Evolutionary conservation across 1,284 basidiomycete genomes (phyloP).

Genomic region (Moesziomyces antarcticus): DNA sequence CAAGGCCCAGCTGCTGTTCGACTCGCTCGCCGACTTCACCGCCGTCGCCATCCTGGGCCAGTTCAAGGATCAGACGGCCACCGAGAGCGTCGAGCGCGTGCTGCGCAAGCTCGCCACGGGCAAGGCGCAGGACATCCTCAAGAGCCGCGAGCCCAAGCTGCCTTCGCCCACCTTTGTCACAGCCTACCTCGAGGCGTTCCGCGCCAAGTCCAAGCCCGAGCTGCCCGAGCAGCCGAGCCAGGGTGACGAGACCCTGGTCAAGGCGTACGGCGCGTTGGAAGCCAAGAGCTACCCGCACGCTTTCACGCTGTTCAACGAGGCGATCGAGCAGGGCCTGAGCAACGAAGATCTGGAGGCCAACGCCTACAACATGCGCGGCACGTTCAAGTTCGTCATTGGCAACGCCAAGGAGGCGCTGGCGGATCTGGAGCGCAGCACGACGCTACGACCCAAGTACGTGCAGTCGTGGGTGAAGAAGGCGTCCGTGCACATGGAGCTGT

Average conservation of each 20-base stretch:
- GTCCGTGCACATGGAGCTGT: slow-evolving; percentile 94
- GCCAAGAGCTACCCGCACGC: slow-evolving; percentile 90
- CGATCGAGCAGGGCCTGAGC: slow-evolving; percentile 87
- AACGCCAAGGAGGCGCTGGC: slow-evolving; percentile 85
- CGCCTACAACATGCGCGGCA: slow-evolving; percentile 91
- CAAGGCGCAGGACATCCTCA: slow-evolving; percentile 79
- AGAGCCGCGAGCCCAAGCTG: slow-evolving; percentile 82
- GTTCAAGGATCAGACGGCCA: slow-evolving; percentile 84
- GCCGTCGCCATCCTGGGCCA: slow-evolving; percentile 93
- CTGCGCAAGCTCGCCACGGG: slow-evolving; percentile 83
- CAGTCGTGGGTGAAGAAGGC: slow-evolving; percentile 98
- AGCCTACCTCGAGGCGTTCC: slow-evolving; percentile 97
- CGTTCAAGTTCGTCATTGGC: slow-evolving; percentile 83
- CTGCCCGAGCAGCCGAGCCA: slow-evolving; percentile 80
- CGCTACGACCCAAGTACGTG: slow-evolving; percentile 79
- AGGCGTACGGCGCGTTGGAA: slow-evolving; percentile 84
- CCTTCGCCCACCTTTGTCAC: slow-evolving; percentile 93
- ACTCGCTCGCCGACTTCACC: slow-evolving; percentile 79
- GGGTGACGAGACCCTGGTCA: slow-evolving; percentile 85
- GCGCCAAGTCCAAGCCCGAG: slow-evolving; percentile 77
- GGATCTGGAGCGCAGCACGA: slow-evolving; percentile 83
- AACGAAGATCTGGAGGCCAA: slow-evolving; percentile 79
- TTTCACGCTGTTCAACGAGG: slow-evolving; percentile 82
- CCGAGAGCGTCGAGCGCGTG: slow-evolving; percentile 88
- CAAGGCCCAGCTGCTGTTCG: slow-evolving; percentile 51